These are phyloP conservation scores for Xylariales sp. DNA, from an alignment of 2,329 filamentous ascomycete species.

Conservation along the genomic window DNA sequence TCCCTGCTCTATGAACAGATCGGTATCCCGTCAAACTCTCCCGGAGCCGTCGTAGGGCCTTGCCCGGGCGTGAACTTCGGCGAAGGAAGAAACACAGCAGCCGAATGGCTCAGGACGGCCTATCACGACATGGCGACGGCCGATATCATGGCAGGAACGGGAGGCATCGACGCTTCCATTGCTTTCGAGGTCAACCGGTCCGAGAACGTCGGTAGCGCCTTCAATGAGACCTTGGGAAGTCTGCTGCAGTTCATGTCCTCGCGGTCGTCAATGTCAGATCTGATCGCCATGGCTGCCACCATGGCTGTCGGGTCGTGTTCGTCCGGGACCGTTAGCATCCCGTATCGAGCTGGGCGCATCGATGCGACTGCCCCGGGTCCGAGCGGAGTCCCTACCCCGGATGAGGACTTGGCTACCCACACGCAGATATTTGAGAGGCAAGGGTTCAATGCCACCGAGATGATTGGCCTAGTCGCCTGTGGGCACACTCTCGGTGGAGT, in stretches of 20 bases:
- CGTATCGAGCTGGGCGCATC: conserved; percentile 47
- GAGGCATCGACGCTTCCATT: conserved; percentile 56
- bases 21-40: too few relatives aligned
- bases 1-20: too few relatives aligned
- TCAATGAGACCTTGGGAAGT: conserved; percentile 47
- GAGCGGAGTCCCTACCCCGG: conserved; percentile 51
- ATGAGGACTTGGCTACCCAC: conserved; percentile 50
- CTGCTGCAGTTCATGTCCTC: conserved; percentile 49
- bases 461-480: conserved; percentile 58
- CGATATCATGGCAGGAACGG: conserved; percentile 40
- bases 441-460: conserved; percentile 52
- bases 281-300: conserved; percentile 56
- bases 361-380: conserved; percentile 47
- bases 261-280: conserved; percentile 48
- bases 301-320: conserved; percentile 54
- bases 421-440: conserved; percentile 51
- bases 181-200: conserved; percentile 52
- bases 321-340: conserved; percentile 53
- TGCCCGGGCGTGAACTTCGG: too few relatives aligned
- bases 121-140: conserved; percentile 60
- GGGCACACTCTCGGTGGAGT: conserved; percentile 60
- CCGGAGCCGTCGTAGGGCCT: too few relatives aligned
- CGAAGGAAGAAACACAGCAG: too few relatives aligned
- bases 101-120: conserved; percentile 57
- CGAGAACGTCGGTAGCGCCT: conserved; percentile 54